Percentiles rank a stretch among this genome's conserved stretches.
Evolutionary conservation across 345 rosid genomes (phyloP).

Genomic region (Citrus medica): DNA sequence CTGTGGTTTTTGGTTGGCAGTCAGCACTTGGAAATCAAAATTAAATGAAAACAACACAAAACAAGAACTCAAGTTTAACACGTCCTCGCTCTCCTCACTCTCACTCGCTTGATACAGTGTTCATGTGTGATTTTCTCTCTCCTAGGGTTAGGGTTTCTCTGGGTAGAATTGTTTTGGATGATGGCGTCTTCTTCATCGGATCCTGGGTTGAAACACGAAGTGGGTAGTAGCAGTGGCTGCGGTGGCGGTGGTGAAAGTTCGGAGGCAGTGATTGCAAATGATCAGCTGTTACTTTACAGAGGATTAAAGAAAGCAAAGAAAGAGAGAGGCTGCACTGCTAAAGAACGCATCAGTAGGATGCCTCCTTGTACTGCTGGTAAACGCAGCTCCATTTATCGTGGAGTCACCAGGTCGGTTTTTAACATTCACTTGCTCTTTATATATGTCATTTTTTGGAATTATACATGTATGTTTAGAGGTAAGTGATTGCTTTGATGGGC

Average conservation of each 20-base stretch:
- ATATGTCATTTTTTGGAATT: background rate
- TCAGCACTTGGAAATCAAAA: background rate
- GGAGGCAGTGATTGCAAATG: conserved; percentile 70
- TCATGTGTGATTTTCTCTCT: conserved; percentile 24
- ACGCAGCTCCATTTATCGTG: conserved; percentile 98
- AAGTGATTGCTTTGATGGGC: background rate
- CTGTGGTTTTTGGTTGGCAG: conserved; percentile 5
- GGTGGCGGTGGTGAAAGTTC: conserved; percentile 53
- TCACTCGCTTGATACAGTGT: conserved; percentile 10
- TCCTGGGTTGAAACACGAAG: conserved; percentile 72
- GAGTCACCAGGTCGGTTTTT: conserved; percentile 77
- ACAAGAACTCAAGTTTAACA: background rate
- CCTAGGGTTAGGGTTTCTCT: conserved; percentile 25
- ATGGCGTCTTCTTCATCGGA: conserved; percentile 92
- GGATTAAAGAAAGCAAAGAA: conserved; percentile 90
- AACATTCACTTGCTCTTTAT: background rate
- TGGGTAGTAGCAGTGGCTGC: conserved; percentile 23
- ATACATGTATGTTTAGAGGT: background rate
- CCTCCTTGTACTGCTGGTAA: conserved; percentile 98
- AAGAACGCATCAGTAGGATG: conserved; percentile 98
- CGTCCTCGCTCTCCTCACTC: conserved; percentile 14
- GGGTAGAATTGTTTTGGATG: conserved; percentile 1
- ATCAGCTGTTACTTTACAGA: conserved; percentile 74
- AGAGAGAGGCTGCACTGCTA: conserved; percentile 96
- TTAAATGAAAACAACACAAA: background rate